These are phyloP conservation scores for Globisporangium spinosum DNA, from an alignment of 352 stramenopile species.

Conservation along the genomic window DNA sequence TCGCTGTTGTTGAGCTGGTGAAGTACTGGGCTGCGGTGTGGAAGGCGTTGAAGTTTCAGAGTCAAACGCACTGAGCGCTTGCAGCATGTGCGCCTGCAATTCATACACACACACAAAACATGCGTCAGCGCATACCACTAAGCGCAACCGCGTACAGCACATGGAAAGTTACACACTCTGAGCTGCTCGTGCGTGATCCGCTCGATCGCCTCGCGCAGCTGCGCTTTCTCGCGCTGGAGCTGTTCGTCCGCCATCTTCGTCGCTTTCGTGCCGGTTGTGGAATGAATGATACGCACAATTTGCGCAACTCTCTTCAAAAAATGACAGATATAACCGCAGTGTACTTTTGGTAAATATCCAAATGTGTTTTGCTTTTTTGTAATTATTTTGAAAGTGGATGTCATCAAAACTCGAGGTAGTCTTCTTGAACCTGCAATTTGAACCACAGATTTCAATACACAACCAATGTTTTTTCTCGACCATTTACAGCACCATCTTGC, in stretches of 20 bases:
- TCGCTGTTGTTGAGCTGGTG: conserved; percentile 13
- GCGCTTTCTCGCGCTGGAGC: conserved; percentile 27
- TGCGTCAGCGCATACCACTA: not conserved
- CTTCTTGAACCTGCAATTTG: not conserved
- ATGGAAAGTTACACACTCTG: conserved; percentile 25
- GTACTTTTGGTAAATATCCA: conserved; percentile 4
- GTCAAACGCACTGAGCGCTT: conserved; percentile 50
- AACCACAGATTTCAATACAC: not conserved
- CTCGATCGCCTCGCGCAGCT: conserved; percentile 37
- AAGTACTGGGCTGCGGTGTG: conserved; percentile 5
- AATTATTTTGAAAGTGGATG: no score
- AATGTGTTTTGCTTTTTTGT: not conserved
- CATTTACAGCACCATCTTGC: conserved; percentile 66
- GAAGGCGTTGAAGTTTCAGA: not conserved
- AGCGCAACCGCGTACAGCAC: not conserved
- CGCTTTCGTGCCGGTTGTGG: not conserved
- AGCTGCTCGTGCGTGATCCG: conserved; percentile 26
- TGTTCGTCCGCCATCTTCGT: conserved; percentile 5
- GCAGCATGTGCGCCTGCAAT: conserved; percentile 64
- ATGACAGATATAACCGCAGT: not conserved
- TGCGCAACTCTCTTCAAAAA: not conserved
- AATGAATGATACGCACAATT: not conserved
- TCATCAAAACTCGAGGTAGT: conserved; percentile 2
- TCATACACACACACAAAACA: not conserved
- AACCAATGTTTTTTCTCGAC: not conserved